Percentiles rank a stretch among this genome's conserved stretches.
phyloP scores from a whole-genome alignment of 768 basidiomycete genomes.

The Hemileccinum impolitum region DNA sequence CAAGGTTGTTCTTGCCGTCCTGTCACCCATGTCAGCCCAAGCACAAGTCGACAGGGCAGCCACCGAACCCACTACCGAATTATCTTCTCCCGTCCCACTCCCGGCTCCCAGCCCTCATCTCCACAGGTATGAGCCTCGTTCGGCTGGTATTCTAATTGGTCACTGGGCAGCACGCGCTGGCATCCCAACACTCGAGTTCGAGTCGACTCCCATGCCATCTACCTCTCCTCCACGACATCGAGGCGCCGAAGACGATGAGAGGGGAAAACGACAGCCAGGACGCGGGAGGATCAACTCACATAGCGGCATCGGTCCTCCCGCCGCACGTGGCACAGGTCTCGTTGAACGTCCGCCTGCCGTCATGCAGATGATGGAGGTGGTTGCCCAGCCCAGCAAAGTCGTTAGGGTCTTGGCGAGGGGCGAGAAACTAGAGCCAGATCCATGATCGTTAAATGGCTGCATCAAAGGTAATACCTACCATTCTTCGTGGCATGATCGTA shows the following conservation, averaged over 20 bases:
- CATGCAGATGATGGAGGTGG: conserved; percentile 78
- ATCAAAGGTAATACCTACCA: conserved; percentile 13
- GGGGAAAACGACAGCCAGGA: conserved; percentile 23
- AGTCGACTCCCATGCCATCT: conserved; percentile 28
- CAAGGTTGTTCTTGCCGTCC: conserved; percentile 63
- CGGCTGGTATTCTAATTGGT: conserved; percentile 57
- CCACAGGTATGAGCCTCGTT: conserved; percentile 63
- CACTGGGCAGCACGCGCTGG: conserved; percentile 68
- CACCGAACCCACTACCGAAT: conserved; percentile 19
- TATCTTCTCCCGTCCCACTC: conserved; percentile 58
- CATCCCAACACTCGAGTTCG: conserved; percentile 53
- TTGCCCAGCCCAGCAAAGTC: conserved; percentile 69
- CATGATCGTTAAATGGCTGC: conserved; percentile 10
- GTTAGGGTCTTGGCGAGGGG: conserved; percentile 80
- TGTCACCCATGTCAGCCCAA: conserved; percentile 32
- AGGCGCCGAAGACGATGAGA: conserved; percentile 34
- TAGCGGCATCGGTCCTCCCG: conserved; percentile 11
- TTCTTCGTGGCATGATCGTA: background rate
- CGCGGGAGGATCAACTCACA: conserved; percentile 31
- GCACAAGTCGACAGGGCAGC: conserved; percentile 23
- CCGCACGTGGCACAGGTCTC: conserved; percentile 38
- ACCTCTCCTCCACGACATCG: conserved; percentile 18
- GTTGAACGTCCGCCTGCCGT: conserved; percentile 79
- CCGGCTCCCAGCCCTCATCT: conserved; percentile 54
- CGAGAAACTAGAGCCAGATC: conserved; percentile 70